Percentiles rank a stretch among this genome's conserved stretches.
phyloP scores from a whole-genome alignment of 768 basidiomycete species.

The Boletus insuetus region DNA sequence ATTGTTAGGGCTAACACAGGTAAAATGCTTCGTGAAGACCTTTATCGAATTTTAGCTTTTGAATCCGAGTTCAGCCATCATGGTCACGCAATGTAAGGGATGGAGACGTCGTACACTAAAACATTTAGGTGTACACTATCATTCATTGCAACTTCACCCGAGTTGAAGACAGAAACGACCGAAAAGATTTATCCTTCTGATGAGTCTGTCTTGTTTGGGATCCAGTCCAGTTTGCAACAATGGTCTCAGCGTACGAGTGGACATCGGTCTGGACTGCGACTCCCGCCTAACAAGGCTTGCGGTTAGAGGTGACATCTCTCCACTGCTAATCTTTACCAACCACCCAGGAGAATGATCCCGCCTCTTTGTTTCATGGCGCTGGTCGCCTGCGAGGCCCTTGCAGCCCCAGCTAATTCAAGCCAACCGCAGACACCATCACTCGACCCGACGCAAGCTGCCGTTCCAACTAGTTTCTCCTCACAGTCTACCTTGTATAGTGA shows the following conservation, averaged over 20 bases:
- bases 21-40: too few relatives aligned
- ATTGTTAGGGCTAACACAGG: too few relatives aligned
- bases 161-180: too few relatives aligned
- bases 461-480: background rate
- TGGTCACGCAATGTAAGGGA: too few relatives aligned
- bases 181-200: too few relatives aligned
- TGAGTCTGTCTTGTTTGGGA: background rate
- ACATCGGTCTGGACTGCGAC: constrained; percentile 8
- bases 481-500: background rate
- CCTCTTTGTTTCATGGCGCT: constrained; percentile 15
- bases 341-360: constrained; percentile 4
- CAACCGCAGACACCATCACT: background rate
- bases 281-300: background rate
- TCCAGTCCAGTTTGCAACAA: constrained; percentile 7
- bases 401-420: constrained; percentile 12
- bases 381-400: constrained; percentile 5
- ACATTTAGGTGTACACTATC: too few relatives aligned
- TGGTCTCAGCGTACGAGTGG: background rate
- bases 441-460: background rate
- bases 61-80: too few relatives aligned
- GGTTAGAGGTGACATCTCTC: background rate
- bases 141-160: too few relatives aligned
- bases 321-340: background rate
- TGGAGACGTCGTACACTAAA: too few relatives aligned
- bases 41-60: too few relatives aligned